phyloP scores from a whole-genome alignment of 2,329 filamentous ascomycete species.

The Botrytis porri region DNA sequence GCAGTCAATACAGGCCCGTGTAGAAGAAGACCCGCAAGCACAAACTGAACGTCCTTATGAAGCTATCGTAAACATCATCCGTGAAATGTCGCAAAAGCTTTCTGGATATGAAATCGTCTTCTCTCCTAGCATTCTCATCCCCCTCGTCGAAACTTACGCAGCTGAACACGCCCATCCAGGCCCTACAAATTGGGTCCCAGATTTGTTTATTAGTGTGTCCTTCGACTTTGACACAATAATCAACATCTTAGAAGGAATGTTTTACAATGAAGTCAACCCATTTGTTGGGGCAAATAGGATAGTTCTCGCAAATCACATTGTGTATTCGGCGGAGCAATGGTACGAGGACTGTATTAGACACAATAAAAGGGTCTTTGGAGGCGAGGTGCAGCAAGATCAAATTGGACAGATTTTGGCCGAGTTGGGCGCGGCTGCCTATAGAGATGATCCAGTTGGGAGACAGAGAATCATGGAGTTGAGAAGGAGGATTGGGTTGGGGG shows the following conservation, averaged over 20 bases:
- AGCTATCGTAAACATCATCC: conserved; percentile 60
- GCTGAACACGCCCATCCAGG: conserved; percentile 57
- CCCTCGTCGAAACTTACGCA: conserved; percentile 61
- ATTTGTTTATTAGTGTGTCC: conserved; percentile 62
- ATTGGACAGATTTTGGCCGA: conserved; percentile 8
- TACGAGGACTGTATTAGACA: conserved; percentile 53
- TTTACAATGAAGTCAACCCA: conserved; percentile 63
- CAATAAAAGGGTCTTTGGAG: conserved; percentile 56
- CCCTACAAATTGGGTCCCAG: conserved; percentile 45
- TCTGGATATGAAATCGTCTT: conserved; percentile 65
- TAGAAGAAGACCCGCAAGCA: conserved; percentile 40
- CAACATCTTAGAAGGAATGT: conserved; percentile 61
- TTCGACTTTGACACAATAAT: conserved; percentile 61
- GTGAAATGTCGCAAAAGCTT: conserved; percentile 63
- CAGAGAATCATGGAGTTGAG: conserved; percentile 43
- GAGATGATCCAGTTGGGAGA: conserved; percentile 40
- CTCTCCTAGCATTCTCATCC: conserved; percentile 58
- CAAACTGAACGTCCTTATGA: conserved; percentile 63
- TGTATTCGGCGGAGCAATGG: conserved; percentile 62
- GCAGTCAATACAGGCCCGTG: conserved; percentile 58
- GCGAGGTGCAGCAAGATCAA: conserved; percentile 51
- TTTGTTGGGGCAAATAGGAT: conserved; percentile 58
- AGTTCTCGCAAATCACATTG: conserved; percentile 57
- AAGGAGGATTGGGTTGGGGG: conserved; percentile 37
- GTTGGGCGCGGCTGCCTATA: conserved; percentile 6